Base-by-base conservation (phyloP, 1,284 basidiomycete species). In the Cryptococcus sp. region DNA sequence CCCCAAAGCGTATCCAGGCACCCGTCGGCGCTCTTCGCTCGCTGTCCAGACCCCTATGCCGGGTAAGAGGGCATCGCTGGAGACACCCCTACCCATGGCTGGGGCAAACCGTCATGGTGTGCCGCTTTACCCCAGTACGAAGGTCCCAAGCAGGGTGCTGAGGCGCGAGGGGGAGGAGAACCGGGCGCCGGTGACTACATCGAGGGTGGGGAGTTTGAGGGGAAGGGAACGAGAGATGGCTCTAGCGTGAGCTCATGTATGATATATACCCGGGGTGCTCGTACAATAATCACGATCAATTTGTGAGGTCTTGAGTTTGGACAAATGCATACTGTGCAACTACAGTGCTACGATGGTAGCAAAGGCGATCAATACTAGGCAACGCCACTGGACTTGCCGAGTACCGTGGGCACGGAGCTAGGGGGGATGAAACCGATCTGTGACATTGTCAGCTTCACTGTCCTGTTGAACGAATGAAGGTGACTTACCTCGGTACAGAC, bases 401-500 rank as follows among this genome's bases (percentile, higher is more conserved):
- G 64, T 0, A 80, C 77, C 3, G 78, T 79, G 5, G 79, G 79
- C 9, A 80, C 78, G 3, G 78, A 79, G 50, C 73, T 90, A 0
- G 91, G 89, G 3, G 91, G 91, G 63, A 95, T 92, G 55, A 93
- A 82, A 4, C 91, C 91, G 46, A 77, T 66, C 70, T 69, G 52
- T 12, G 28, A 39, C 28, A 7, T n/a, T 38, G 47, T 53, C 43
- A 57, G 53, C 28, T 38, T 35, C 13, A 21, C 40, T 23, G 39
- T 28, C 24, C 4, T n/a, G 6, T 35, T 13, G 8, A 11, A 11
- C 8, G 37, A 47, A 20, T 6, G 15, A 20, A 18, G 23, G 1
- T 16, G n/a, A 46, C 73, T 65, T 52, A 92, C 91, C 78, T 97
- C 93, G 5, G 94, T 95, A 57, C 95, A 92, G 23, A 97, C 90